Evolutionary conservation across 2,329 filamentous ascomycete genomes (phyloP), one percentile per base, ranked within the genome.

Genomic region (Didymellaceae sp.): DNA sequence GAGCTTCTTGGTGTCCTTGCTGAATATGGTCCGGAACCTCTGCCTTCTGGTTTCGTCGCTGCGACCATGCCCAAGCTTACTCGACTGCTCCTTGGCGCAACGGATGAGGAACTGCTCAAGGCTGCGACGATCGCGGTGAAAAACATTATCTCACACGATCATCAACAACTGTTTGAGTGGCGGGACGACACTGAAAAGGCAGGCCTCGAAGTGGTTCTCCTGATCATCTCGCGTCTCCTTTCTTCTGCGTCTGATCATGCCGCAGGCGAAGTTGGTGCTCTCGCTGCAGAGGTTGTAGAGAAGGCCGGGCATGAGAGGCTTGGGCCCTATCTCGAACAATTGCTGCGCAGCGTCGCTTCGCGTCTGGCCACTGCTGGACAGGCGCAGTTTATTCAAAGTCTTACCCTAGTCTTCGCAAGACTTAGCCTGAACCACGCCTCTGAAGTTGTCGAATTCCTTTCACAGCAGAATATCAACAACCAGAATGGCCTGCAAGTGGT

Each of bases 321-420:
- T 9, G 94, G 94, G 0, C 92, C 92, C 9, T 97, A 91, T 71
- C 81, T 99, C 20, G 86, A 90, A 31, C 90, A 96, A 71, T 85
- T 99, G 17, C 82, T 99, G 4, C 86, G 88, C 63, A 94, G 93
- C 14, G 93, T 99, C 13, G 94, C 94, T 3, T 86, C 86, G 41
- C 86, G 94, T 51, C 81, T 99, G 13, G 88, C 87, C 5, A 89
- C 88, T 5, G 94, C 94, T 2, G 83, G 91, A 57, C 86, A 91
- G 37, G 89, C 93, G 0, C 86, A 88, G 6, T 95, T 99, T 69
- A 97, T 99, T 57, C 94, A 99, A 75, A 96, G 91, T 45, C 78
- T 99, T 41, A 97, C 96, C 45, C 81, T 97, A 5, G 94, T 99
- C 1, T 99, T 99, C 73, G 94, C 93, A 2, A 86, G 93, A 34